Evolutionary conservation across 2,329 filamentous ascomycete genomes (phyloP), one percentile per base, ranked within the genome.

Genomic region (Periconia macrospinosa): DNA sequence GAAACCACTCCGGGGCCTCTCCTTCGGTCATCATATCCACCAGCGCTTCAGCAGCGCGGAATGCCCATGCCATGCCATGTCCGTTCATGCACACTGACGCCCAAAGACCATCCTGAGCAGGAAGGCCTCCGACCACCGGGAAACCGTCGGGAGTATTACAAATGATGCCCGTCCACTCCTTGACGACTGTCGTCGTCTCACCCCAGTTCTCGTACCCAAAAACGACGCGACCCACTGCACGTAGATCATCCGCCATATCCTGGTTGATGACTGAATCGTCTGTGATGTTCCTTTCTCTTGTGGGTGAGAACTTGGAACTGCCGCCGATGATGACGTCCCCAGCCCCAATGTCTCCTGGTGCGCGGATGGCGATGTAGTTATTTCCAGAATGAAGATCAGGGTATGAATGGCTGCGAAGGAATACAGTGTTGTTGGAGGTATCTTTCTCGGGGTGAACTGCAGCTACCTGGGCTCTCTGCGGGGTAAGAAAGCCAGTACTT

Each of bases 11-110:
- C 14, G 52, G 52, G 17, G 47, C 35, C 44, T 50, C 40, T n/a
- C 52, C 52, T 20, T 35, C 43, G 14, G 19, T 41, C 52, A 54
- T 54, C 52, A 50, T 47, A 43, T 47, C 27, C 47, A 54, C 52
- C 33, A 54, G 40, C 37, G 52, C 52, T 43, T 54, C 52, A 14
- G 52, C 52, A n/a, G 41, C 33, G 17, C 47, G 47, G 33, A 50
- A 50, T 20, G 52, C 52, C 52, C 52, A 54, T 17, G 48, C 48
- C 48, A 50, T 50, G 10, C 48, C 48, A 17, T 50, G 48, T 11
- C 48, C 48, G 14, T 50, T 50, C 48, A 50, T 50, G 30, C 48
- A 50, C 2, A 45, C 48, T 8, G 30, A 45, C 13, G 48, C 48
- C 48, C 48, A 50, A 6, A 50, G 41, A 13, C 48, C 48, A 10